Conservation (phyloP, 805 yeast genomes). For the Sugiyamaella marilandica region DNA sequence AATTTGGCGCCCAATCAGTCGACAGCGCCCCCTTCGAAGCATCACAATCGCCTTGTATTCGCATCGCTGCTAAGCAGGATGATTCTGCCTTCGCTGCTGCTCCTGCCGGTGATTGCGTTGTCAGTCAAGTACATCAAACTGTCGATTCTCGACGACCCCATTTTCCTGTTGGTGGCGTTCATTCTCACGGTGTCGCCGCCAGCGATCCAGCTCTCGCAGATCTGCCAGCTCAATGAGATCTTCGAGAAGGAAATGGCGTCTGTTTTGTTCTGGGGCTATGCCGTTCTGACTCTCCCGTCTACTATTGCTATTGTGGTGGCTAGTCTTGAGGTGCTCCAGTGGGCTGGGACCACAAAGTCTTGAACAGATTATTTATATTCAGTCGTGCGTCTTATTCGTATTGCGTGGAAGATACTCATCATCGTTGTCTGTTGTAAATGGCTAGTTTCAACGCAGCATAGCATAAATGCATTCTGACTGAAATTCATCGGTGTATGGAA, state of each 20-base stretch:
- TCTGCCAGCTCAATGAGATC: constrained; percentile 55
- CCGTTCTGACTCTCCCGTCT: constrained; percentile 53
- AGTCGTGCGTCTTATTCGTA: neutral
- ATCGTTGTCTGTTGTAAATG: no score
- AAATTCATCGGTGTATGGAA: no score
- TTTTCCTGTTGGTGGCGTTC: constrained; percentile 55
- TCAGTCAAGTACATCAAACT: constrained; percentile 48
- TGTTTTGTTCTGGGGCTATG: constrained; percentile 65
- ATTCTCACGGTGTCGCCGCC: constrained; percentile 60
- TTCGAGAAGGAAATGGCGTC: constrained; percentile 63
- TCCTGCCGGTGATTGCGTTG: constrained; percentile 50
- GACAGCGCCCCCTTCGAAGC: constrained; percentile 35
- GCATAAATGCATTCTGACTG: no score
- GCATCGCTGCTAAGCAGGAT: constrained; percentile 55
- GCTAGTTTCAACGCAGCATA: no score
- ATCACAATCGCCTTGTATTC: constrained; percentile 42
- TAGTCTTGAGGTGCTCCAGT: constrained; percentile 50
- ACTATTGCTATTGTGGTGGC: constrained; percentile 52
- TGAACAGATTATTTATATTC: constrained; percentile 1
- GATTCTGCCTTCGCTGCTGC: constrained; percentile 52
- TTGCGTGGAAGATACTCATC: no score
- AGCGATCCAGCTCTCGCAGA: constrained; percentile 62
- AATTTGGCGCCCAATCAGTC: constrained; percentile 55
- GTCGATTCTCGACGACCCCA: constrained; percentile 49
- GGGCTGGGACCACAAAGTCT: constrained; percentile 36